These are phyloP conservation scores for Microascus cirrosus DNA, from an alignment of 2,329 filamentous ascomycete genomes.

Conservation along the genomic window DNA sequence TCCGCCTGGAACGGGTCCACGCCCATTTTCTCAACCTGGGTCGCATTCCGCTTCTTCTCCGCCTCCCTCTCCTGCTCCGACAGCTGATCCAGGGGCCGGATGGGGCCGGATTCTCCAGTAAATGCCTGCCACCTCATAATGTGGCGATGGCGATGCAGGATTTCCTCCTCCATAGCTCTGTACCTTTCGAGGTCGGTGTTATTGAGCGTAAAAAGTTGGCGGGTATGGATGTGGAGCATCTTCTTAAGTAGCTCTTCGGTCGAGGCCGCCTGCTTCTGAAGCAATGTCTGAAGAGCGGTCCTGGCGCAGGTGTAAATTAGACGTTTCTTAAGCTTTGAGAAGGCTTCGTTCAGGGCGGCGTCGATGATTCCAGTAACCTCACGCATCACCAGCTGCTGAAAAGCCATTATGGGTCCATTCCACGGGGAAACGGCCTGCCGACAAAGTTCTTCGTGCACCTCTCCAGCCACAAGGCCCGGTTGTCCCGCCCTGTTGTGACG, in stretches of 20 bases:
- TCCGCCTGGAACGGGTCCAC: conserved; percentile 49
- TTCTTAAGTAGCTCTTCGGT: conserved; percentile 26
- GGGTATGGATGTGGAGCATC: conserved; percentile 40
- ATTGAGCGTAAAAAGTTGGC: conserved; percentile 48
- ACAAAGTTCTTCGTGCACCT: conserved; percentile 49
- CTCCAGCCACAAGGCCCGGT: conserved; percentile 45
- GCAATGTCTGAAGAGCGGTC: conserved; percentile 29
- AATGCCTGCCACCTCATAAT: conserved; percentile 33
- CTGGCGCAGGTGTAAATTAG: conserved; percentile 37
- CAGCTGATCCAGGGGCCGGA: conserved; percentile 24
- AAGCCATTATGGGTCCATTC: conserved; percentile 37
- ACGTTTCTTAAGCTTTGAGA: conserved; percentile 32
- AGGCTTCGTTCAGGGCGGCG: conserved; percentile 32
- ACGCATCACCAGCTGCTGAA: conserved; percentile 33
- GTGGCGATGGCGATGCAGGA: conserved; percentile 35
- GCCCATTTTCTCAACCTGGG: conserved; percentile 35
- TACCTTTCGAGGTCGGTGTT: conserved; percentile 33
- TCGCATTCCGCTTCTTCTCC: conserved; percentile 29
- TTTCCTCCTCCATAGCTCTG: conserved; percentile 30
- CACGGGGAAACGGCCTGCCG: conserved; percentile 47
- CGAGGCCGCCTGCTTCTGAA: conserved; percentile 24
- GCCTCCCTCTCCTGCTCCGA: conserved; percentile 33
- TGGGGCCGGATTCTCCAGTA: conserved; percentile 14
- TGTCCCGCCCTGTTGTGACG: conserved; percentile 44
- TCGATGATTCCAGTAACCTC: conserved; percentile 26